Conservation (phyloP, 164 flowering plant genomes). For the Vitis amurensis region DNA sequence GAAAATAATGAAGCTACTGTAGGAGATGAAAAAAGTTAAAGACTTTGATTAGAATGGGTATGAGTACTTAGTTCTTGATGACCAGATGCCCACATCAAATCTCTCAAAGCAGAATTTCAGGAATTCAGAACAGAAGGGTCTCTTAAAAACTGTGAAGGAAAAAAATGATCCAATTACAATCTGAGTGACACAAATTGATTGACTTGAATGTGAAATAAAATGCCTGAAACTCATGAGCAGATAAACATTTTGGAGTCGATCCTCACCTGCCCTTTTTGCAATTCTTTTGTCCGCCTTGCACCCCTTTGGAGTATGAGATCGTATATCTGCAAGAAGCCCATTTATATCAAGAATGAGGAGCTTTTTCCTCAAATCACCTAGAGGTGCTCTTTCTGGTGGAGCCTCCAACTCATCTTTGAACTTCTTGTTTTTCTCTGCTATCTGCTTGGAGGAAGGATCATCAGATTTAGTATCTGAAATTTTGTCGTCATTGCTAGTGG, state of each 20-base stretch:
- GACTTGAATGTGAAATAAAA: background rate
- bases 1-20: background rate
- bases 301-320: conserved; percentile 42
- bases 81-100: conserved; percentile 86
- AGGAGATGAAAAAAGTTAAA: background rate
- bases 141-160: conserved; percentile 66
- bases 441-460: background rate
- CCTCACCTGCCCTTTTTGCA: conserved; percentile 58
- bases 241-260: conserved; percentile 4
- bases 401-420: conserved; percentile 1
- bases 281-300: conserved; percentile 43
- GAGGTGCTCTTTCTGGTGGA: conserved; percentile 10
- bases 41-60: background rate
- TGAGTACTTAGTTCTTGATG: conserved; percentile 72
- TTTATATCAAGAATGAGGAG: conserved; percentile 89
- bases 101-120: conserved; percentile 78
- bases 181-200: background rate
- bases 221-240: background rate
- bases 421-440: background rate
- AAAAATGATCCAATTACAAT: background rate
- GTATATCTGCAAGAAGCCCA: conserved; percentile 82
- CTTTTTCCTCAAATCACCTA: conserved; percentile 35
- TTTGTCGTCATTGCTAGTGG: background rate
- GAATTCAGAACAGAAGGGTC: conserved; percentile 77
- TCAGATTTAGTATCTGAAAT: background rate